phyloP scores from a whole-genome alignment of 2,329 filamentous ascomycete genomes.

The Kalaharituber pfeilii region DNA sequence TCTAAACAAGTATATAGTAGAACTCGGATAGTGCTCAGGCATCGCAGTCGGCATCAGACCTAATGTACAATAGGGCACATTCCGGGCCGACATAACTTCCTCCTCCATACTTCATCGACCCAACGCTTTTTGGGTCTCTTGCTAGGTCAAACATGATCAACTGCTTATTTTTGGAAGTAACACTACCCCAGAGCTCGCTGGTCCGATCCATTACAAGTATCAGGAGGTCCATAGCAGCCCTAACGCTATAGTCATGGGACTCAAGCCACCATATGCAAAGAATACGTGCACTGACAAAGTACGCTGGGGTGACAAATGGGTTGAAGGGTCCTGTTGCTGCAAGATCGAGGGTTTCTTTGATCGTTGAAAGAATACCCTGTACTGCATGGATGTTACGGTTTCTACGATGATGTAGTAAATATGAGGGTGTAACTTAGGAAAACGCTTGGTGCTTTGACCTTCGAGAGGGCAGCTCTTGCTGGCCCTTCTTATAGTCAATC shows the following conservation, averaged over 20 bases:
- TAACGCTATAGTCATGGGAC: background rate
- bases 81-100: too few relatives aligned
- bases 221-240: background rate
- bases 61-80: too few relatives aligned
- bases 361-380: background rate
- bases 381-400: background rate
- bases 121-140: background rate
- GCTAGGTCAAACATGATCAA: background rate
- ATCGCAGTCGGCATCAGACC: too few relatives aligned
- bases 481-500: background rate
- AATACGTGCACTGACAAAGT: background rate
- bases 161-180: background rate
- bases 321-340: background rate
- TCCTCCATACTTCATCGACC: background rate
- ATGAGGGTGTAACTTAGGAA: too few relatives aligned
- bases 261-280: background rate
- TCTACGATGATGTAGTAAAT: background rate
- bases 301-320: background rate
- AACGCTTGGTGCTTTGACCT: background rate
- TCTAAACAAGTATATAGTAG: too few relatives aligned
- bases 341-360: background rate
- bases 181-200: background rate
- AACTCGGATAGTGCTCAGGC: too few relatives aligned
- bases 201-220: background rate
- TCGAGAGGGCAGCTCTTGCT: background rate